Percentiles rank a stretch among this genome's conserved stretches.
phyloP scores from a whole-genome alignment of 441 rosid genomes.

The Lepidium campestre region DNA sequence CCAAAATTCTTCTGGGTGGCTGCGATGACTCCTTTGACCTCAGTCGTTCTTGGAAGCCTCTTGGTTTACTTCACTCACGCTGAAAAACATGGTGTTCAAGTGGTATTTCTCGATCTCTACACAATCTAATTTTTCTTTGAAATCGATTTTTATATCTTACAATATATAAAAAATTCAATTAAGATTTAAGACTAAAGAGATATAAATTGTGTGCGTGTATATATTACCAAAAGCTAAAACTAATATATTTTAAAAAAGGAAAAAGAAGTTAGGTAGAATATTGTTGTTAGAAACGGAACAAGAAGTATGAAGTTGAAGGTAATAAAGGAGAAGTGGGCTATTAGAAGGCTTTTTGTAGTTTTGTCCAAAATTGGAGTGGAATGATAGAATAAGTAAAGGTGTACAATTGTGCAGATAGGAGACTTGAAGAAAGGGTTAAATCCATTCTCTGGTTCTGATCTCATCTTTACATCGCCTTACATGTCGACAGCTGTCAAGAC shows the following conservation, averaged over 20 bases:
- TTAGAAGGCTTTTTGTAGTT: background rate
- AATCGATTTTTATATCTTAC: too few species aligned
- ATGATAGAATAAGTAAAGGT: conserved; percentile 1
- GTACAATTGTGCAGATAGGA: conserved; percentile 60
- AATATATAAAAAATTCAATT: too few species aligned
- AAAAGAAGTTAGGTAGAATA: conserved; percentile 5
- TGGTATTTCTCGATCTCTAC: conserved; percentile 37
- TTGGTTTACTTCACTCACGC: conserved; percentile 80
- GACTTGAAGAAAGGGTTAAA: conserved; percentile 78
- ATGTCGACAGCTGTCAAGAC: conserved; percentile 58
- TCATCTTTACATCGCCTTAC: conserved; percentile 62
- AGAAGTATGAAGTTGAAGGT: conserved; percentile 15
- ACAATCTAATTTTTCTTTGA: too few species aligned
- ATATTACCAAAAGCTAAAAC: background rate
- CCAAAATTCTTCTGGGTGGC: conserved; percentile 84
- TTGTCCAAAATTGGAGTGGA: conserved; percentile 2
- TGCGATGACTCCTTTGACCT: conserved; percentile 92
- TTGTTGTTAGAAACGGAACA: conserved; percentile 18
- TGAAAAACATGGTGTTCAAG: conserved; percentile 89
- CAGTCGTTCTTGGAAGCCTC: conserved; percentile 75
- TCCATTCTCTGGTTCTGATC: conserved; percentile 63
- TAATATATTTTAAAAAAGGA: background rate
- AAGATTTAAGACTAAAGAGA: background rate
- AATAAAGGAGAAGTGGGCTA: conserved; percentile 2
- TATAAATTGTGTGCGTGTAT: background rate